A percentile compares a stretch with the other conserved stretches of the same genome.
Evolutionary conservation across 2,329 filamentous ascomycete genomes (phyloP).

Genomic region (Anisogramma anomala): DNA sequence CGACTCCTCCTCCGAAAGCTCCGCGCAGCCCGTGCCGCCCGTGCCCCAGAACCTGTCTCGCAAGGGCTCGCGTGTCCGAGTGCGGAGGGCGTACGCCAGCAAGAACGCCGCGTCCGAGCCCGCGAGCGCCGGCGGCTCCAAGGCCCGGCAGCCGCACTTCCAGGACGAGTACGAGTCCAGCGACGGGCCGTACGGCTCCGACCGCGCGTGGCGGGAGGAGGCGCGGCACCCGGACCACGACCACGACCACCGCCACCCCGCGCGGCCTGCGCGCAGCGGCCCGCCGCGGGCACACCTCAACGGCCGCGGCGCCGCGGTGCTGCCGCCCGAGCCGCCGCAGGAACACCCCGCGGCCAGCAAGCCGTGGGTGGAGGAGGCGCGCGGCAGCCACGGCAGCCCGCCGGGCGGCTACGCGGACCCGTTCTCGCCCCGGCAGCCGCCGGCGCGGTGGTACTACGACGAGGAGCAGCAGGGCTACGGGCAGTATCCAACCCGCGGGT

Average conservation of each 20-base stretch:
- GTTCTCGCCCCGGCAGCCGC: constrained; percentile 7
- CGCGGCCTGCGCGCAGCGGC: not conserved
- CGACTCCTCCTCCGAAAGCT: constrained; percentile 11
- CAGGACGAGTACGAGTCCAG: constrained; percentile 1
- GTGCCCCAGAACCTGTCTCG: constrained; percentile 2
- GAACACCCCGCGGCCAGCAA: constrained; percentile 2
- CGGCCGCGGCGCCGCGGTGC: not conserved
- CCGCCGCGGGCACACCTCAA: constrained; percentile 8
- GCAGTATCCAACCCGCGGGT: not conserved
- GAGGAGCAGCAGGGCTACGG: constrained; percentile 12
- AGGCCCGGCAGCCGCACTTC: constrained; percentile 4
- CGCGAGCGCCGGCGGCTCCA: constrained; percentile 1
- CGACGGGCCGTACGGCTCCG: constrained; percentile 6
- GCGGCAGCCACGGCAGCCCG: not conserved
- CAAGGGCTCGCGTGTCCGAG: constrained; percentile 4
- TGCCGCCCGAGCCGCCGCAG: not conserved
- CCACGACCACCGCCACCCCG: constrained; percentile 3
- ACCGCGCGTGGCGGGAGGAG: constrained; percentile 11
- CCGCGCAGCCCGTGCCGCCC: constrained; percentile 2
- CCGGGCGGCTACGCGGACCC: not conserved
- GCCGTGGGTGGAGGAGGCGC: constrained; percentile 7
- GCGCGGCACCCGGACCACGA: constrained; percentile 6
- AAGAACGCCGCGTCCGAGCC: constrained; percentile 7
- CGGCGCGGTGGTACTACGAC: constrained; percentile 6
- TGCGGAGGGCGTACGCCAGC: not conserved